These are phyloP conservation scores for Saccharomycopsis fibuligera DNA, from an alignment of 805 yeast species.

Conservation along the genomic window DNA sequence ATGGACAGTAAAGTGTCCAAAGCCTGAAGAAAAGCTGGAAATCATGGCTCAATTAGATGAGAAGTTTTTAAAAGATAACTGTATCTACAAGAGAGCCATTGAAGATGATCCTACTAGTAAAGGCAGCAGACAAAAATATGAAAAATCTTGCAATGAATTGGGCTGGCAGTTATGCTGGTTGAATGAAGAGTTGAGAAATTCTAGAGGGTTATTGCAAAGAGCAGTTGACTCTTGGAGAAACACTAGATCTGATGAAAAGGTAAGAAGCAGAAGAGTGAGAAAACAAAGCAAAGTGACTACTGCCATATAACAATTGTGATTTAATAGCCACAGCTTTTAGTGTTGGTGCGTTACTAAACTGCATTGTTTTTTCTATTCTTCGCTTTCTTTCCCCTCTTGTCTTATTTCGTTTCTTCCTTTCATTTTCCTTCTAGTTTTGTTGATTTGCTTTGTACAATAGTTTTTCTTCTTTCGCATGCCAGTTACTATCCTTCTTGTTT, in stretches of 20 bases:
- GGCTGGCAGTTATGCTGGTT: slow-evolving; percentile 42
- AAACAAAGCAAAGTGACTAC: slow-evolving; percentile 20
- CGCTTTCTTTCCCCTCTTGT: background rate
- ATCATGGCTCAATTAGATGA: slow-evolving; percentile 23
- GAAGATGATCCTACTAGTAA: slow-evolving; percentile 26
- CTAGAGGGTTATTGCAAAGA: slow-evolving; percentile 43
- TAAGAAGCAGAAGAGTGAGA: slow-evolving; percentile 39
- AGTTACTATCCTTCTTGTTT: too few relatives aligned
- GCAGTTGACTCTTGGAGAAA: slow-evolving; percentile 50
- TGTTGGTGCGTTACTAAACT: background rate
- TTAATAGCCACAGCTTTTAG: too few relatives aligned
- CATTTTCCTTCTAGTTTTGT: too few relatives aligned
- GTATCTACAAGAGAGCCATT: slow-evolving; percentile 32
- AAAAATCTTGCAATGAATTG: slow-evolving; percentile 40
- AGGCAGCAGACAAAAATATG: slow-evolving; percentile 42
- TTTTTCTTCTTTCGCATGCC: too few relatives aligned
- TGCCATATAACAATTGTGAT: background rate
- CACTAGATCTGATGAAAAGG: slow-evolving; percentile 35
- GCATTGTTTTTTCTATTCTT: background rate
- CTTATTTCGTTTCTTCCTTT: too few relatives aligned
- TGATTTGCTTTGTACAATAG: too few relatives aligned
- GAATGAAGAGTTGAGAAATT: slow-evolving; percentile 37
- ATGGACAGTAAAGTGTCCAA: slow-evolving; percentile 17
- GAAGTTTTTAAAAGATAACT: slow-evolving; percentile 34
- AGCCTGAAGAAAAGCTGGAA: slow-evolving; percentile 8